These are phyloP conservation scores for Daedaleopsis sinensis DNA, from an alignment of 768 basidiomycete genomes.

Conservation along the genomic window DNA sequence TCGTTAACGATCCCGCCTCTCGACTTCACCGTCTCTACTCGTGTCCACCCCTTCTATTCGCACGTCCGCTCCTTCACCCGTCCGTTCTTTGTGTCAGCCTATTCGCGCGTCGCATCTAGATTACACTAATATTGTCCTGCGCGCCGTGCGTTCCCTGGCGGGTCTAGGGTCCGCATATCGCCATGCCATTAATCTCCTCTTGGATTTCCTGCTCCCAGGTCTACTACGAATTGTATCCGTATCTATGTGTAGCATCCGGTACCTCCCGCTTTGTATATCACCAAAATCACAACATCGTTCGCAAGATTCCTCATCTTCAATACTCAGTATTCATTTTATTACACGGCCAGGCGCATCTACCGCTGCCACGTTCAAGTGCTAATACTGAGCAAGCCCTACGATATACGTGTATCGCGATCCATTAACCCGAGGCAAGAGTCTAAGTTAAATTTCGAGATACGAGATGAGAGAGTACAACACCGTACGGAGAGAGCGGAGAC, in stretches of 20 bases:
- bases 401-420: not conserved
- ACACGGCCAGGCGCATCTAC: not conserved
- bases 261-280: not conserved
- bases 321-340: not conserved
- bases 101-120: not conserved
- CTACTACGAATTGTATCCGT: conserved; percentile 1
- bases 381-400: not conserved
- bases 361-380: too few species aligned
- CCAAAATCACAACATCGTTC: not conserved
- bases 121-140: not conserved
- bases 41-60: not conserved
- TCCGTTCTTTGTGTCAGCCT: not conserved
- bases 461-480: conserved; percentile 25
- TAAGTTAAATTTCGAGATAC: conserved; percentile 26
- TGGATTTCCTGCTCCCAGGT: not conserved
- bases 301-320: not conserved
- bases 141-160: not conserved
- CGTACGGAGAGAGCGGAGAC: conserved; percentile 17
- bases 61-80: not conserved
- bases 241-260: not conserved
- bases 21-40: not conserved
- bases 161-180: not conserved
- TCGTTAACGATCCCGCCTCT: not conserved
- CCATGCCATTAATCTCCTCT: not conserved
- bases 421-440: conserved; percentile 10